phyloP scores from a whole-genome alignment of 2,329 filamentous ascomycete genomes.

The Microcyclospora tardicrescens region DNA sequence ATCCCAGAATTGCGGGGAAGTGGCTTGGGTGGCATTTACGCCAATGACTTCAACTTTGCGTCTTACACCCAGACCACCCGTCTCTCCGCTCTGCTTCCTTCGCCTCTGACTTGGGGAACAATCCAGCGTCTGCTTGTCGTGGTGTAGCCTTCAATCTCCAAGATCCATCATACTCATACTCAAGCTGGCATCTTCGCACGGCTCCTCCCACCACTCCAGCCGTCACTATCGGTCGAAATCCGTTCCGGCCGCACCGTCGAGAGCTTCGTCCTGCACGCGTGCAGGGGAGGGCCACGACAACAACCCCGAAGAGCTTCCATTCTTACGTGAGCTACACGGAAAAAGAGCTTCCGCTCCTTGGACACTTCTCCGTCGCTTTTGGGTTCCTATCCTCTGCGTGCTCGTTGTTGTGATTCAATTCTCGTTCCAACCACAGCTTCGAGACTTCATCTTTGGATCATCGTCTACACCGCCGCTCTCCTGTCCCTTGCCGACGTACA shows the following conservation, averaged over 20 bases:
- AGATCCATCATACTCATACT: too few relatives aligned
- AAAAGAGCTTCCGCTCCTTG: conserved; percentile 1
- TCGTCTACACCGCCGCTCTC: conserved; percentile 12
- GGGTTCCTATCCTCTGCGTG: not conserved
- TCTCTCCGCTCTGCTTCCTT: too few relatives aligned
- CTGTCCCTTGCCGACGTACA: conserved; percentile 18
- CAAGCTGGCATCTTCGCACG: too few relatives aligned
- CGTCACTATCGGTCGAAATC: not conserved
- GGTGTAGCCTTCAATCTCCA: too few relatives aligned
- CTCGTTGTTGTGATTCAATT: conserved; percentile 13
- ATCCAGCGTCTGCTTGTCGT: too few relatives aligned
- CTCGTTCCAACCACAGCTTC: conserved; percentile 10
- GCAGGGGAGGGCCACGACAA: not conserved
- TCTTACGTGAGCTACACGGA: conserved; percentile 3
- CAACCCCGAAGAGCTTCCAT: conserved; percentile 1
- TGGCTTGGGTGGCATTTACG: too few relatives aligned
- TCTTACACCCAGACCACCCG: too few relatives aligned
- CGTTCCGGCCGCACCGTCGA: not conserved
- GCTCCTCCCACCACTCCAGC: too few relatives aligned
- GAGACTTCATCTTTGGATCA: conserved; percentile 9
- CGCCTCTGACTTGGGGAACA: too few relatives aligned
- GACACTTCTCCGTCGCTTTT: conserved; percentile 14
- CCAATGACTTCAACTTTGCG: too few relatives aligned
- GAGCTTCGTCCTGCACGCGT: not conserved
- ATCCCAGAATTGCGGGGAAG: too few relatives aligned